Conservation (phyloP, 1,284 basidiomycete species). For the Cystobasidiaceae sp. region DNA sequence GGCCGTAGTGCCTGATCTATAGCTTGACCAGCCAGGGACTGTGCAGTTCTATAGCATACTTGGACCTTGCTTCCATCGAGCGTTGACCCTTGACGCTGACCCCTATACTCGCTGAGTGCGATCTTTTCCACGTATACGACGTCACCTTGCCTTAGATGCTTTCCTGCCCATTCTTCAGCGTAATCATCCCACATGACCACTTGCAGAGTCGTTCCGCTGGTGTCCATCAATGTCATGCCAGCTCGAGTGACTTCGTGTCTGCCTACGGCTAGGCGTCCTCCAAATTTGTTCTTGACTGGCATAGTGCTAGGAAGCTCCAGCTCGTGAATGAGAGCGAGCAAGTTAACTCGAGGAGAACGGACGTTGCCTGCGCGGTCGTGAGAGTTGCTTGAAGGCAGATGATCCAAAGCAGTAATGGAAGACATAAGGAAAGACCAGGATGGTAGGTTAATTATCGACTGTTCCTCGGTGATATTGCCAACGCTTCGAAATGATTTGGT, state of each 20-base stretch:
- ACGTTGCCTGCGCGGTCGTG: neutral
- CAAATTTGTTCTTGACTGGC: slow-evolving; percentile 9
- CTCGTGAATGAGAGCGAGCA: slow-evolving; percentile 15
- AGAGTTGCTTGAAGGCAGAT: neutral
- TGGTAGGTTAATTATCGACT: slow-evolving; percentile 19
- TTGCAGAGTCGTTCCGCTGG: slow-evolving; percentile 8
- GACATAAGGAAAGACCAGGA: slow-evolving; percentile 19
- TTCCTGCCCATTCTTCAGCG: slow-evolving; percentile 24
- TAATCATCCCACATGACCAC: slow-evolving; percentile 28
- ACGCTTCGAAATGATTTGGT: neutral
- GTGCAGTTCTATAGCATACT: slow-evolving; percentile 23
- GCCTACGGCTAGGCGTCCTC: neutral
- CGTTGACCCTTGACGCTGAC: slow-evolving; percentile 14
- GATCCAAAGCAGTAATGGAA: neutral
- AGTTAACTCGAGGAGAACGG: slow-evolving; percentile 2
- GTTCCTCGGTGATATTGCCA: slow-evolving; percentile 14
- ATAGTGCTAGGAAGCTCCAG: slow-evolving; percentile 21
- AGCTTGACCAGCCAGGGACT: neutral
- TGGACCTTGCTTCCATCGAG: slow-evolving; percentile 20
- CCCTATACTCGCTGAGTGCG: slow-evolving; percentile 18
- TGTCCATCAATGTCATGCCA: slow-evolving; percentile 9
- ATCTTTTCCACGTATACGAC: slow-evolving; percentile 25
- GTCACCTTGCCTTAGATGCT: slow-evolving; percentile 4
- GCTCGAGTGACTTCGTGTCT: slow-evolving; percentile 13
- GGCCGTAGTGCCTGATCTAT: slow-evolving; percentile 5